phyloP scores from a whole-genome alignment of 495 filamentous ascomycete genomes.

The Hypoxylon cercidicola region DNA sequence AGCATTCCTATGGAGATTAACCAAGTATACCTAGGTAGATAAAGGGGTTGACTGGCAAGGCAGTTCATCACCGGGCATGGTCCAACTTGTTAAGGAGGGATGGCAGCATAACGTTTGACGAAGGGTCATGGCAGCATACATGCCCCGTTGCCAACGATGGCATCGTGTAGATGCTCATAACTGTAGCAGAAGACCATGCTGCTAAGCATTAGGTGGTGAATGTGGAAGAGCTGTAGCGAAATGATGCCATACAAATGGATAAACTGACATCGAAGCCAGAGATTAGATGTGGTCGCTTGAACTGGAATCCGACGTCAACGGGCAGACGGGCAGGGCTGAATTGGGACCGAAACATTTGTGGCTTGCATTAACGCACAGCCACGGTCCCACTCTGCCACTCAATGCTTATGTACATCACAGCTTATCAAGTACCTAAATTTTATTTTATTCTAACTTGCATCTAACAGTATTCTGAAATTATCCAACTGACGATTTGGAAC shows the following conservation, averaged over 20 bases:
- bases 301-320: slow-evolving; percentile 5
- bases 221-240: slow-evolving; percentile 14
- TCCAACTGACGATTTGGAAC: not conserved
- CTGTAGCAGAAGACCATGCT: not conserved
- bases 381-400: not conserved
- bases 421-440: too few relatives aligned
- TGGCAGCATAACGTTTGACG: slow-evolving; percentile 29
- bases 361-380: slow-evolving; percentile 17
- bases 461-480: not conserved
- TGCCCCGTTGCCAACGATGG: slow-evolving; percentile 3
- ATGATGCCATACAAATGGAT: slow-evolving; percentile 19
- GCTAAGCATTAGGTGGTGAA: not conserved
- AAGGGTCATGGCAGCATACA: slow-evolving; percentile 29
- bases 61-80: slow-evolving; percentile 6
- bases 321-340: too few relatives aligned
- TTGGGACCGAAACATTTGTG: slow-evolving; percentile 16
- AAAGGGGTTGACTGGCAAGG: slow-evolving; percentile 1
- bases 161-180: slow-evolving; percentile 7
- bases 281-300: slow-evolving; percentile 35
- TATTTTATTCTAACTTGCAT: too few relatives aligned
- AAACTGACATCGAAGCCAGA: slow-evolving; percentile 11
- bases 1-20: slow-evolving; percentile 1
- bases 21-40: not conserved
- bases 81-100: slow-evolving; percentile 27
- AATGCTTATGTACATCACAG: too few relatives aligned